Base-by-base conservation (phyloP, 148 eudicot species). In the Spergularia bocconei region DNA sequence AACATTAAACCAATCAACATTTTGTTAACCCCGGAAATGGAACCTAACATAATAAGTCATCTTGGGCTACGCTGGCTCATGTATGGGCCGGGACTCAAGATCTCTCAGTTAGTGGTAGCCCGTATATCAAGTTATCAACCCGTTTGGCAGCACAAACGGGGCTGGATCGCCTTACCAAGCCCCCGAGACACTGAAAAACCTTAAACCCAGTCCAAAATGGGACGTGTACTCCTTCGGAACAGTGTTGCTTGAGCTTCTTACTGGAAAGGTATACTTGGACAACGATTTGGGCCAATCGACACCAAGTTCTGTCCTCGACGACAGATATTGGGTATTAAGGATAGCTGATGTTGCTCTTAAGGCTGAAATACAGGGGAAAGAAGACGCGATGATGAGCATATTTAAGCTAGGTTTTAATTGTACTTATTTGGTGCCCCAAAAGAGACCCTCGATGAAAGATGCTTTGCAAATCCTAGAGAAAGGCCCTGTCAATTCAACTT, bases 151-250 rank as follows among this genome's bases (percentile, higher is more conserved):
- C 5, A 66, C 78, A 25, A 75, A 79, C 56, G 89, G 89, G 64
- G 66, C 79, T 70, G 86, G 87, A 1, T 92, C 97, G 0, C 88
- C 93, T 19, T 95, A 92, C 79, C 93, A 88, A 55, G 96, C 98
- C 10, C 98, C 98, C 6, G 98, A 95, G 79, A 86, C 96, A 1
- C 74, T 90, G 47, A 85, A 89, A 68, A 90, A 79, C 79, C 80
- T 87, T 3, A 92, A 91, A 80, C 92, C 96, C 5, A 88, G 74
- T 85, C 86, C 92, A 8, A 95, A 87, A 74, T 92, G 96, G 98
- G 98, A 95, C 70, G 93, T 91, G 19, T 95, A 95, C 83, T 92
- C 98, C 0, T 92, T 90, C 66, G 98, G 98, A 48, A 82, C 92
- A 13, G 83, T 92, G 75, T 76, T 92, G 82, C 86, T 95, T n/a